These are phyloP conservation scores for Sarcodon sp. DNA, from an alignment of 768 basidiomycete species.

Conservation along the genomic window DNA sequence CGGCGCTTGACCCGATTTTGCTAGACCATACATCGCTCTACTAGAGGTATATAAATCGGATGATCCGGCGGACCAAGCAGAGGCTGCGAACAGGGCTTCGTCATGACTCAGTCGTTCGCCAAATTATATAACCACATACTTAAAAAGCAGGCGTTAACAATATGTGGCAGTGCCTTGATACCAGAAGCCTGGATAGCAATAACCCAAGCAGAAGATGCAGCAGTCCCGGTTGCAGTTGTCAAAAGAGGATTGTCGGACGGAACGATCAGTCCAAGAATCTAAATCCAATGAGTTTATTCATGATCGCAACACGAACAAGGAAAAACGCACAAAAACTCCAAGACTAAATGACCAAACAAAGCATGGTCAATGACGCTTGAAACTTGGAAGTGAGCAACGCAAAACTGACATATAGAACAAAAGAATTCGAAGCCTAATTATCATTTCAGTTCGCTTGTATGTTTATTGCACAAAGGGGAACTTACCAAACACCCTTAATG, in stretches of 20 bases:
- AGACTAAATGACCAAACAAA: too few species aligned
- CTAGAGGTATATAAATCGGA: conserved; percentile 27
- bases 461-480: too few species aligned
- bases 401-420: conserved; percentile 24
- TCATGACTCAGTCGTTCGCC: not conserved
- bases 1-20: conserved; percentile 53
- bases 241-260: conserved; percentile 31
- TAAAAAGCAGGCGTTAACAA: conserved; percentile 16
- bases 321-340: too few species aligned
- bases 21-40: conserved; percentile 35
- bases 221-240: conserved; percentile 21
- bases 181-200: conserved; percentile 42
- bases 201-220: conserved; percentile 40
- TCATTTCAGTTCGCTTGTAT: too few species aligned
- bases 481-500: conserved; percentile 22
- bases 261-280: conserved; percentile 34
- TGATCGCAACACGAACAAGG: too few species aligned
- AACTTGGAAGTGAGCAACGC: too few species aligned
- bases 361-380: too few species aligned
- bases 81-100: conserved; percentile 21
- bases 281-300: conserved; percentile 19
- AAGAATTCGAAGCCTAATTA: conserved; percentile 14
- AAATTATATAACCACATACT: not conserved
- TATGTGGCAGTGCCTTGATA: conserved; percentile 41
- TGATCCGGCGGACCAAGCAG: conserved; percentile 28